Evolutionary conservation across 2,329 filamentous ascomycete genomes (phyloP).

Genomic region (Ascochyta pisi): DNA sequence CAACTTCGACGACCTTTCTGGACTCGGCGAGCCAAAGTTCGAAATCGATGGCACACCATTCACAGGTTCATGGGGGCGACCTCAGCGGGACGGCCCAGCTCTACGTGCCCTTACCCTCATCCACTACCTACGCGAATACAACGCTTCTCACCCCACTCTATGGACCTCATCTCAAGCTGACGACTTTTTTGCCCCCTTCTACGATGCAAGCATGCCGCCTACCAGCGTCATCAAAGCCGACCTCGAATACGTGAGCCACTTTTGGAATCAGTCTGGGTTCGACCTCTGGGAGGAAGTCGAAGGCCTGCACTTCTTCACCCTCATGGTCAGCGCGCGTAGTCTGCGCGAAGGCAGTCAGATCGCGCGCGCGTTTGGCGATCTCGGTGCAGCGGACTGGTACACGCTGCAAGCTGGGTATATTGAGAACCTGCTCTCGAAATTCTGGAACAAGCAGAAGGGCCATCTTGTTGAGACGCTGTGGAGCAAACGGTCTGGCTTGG

Average conservation of each 20-base stretch:
- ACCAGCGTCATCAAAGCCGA: constrained; percentile 54
- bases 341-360: constrained; percentile 46
- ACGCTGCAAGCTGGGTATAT: constrained; percentile 45
- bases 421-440: constrained; percentile 42
- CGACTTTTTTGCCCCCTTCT: constrained; percentile 46
- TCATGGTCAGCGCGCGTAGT: constrained; percentile 48
- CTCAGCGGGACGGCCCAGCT: constrained; percentile 55
- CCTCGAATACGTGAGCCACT: constrained; percentile 53
- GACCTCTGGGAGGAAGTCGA: constrained; percentile 57
- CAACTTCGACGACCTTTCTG: constrained; percentile 43
- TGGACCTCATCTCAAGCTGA: constrained; percentile 37
- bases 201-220: constrained; percentile 46
- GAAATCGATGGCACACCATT: constrained; percentile 48
- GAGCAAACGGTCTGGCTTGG: constrained; percentile 44
- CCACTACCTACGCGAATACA: constrained; percentile 50
- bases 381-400: constrained; percentile 51
- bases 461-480: constrained; percentile 48
- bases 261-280: constrained; percentile 52
- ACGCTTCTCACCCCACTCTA: constrained; percentile 48
- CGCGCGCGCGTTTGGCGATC: constrained; percentile 44
- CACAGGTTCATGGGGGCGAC: constrained; percentile 51
- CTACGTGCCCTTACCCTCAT: constrained; percentile 53
- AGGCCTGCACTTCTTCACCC: constrained; percentile 52
- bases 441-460: constrained; percentile 48
- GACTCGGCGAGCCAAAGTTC: constrained; percentile 55